Evolutionary conservation across 208 protist genomes (phyloP).

Genomic region (Leishmania lainsoni): DNA sequence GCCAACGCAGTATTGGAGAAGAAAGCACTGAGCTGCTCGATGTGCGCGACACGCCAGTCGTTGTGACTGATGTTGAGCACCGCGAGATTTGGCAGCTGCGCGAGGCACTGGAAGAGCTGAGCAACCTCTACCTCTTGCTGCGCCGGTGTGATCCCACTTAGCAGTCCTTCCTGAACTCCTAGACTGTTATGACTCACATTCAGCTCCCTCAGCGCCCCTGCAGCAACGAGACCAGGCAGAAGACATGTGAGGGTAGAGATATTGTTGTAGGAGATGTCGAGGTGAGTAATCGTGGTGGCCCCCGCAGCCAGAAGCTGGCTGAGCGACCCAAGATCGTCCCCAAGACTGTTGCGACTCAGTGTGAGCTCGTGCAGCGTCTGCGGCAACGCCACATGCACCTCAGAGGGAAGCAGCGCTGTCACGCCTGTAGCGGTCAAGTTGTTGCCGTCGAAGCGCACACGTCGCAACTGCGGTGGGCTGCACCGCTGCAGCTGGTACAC

Average conservation of each 20-base stretch:
- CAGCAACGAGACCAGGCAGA: slow-evolving; percentile 34
- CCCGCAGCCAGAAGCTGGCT: slow-evolving; percentile 42
- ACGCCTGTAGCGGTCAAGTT: slow-evolving; percentile 60
- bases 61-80: slow-evolving; percentile 74
- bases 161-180: slow-evolving; percentile 45
- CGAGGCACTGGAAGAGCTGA: slow-evolving; percentile 37
- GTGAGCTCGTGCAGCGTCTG: slow-evolving; percentile 56
- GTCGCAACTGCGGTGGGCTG: slow-evolving; percentile 1
- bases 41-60: slow-evolving; percentile 61
- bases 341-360: slow-evolving; percentile 70
- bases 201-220: slow-evolving; percentile 36
- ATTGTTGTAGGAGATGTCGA: slow-evolving; percentile 71
- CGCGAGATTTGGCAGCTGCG: slow-evolving; percentile 42
- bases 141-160: slow-evolving; percentile 4
- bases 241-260: slow-evolving; percentile 46
- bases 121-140: slow-evolving; percentile 35
- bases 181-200: slow-evolving; percentile 81
- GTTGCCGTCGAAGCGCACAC: slow-evolving; percentile 67
- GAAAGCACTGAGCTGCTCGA: slow-evolving; percentile 37
- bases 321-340: slow-evolving; percentile 47
- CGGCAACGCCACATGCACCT: background rate
- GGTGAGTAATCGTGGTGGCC: slow-evolving; percentile 29
- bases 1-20: slow-evolving; percentile 11
- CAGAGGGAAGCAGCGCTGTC: slow-evolving; percentile 43
- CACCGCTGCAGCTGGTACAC: slow-evolving; percentile 34